Evolutionary conservation across 495 filamentous ascomycete species (phyloP).

Genomic region (Bryoglossum gracile): DNA sequence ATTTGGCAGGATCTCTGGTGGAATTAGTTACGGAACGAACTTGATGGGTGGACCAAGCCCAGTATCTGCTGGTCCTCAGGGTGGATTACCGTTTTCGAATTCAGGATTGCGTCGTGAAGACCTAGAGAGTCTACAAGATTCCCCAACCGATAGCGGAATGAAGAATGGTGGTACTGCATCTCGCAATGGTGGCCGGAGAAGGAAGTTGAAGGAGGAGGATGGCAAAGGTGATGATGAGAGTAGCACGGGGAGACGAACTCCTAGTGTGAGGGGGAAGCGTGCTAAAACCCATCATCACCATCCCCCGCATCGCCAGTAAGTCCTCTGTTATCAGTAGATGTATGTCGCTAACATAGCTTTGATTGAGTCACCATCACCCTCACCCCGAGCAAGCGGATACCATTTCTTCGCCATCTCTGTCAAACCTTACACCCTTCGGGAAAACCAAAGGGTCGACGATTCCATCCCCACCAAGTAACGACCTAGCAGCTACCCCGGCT

Average conservation of each 20-base stretch:
- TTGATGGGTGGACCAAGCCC: slow-evolving; percentile 33
- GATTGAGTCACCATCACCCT: slow-evolving; percentile 26
- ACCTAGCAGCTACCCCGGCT: slow-evolving; percentile 14
- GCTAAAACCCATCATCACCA: slow-evolving; percentile 58
- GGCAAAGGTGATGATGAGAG: slow-evolving; percentile 51
- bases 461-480: slow-evolving; percentile 16
- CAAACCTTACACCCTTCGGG: slow-evolving; percentile 23
- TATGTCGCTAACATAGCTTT: slow-evolving; percentile 17
- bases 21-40: slow-evolving; percentile 79
- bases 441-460: slow-evolving; percentile 10
- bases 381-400: slow-evolving; percentile 12
- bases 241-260: slow-evolving; percentile 44
- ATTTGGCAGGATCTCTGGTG: slow-evolving; percentile 84
- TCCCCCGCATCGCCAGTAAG: slow-evolving; percentile 59
- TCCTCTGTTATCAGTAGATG: slow-evolving; percentile 12
- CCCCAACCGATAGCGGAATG: slow-evolving; percentile 28
- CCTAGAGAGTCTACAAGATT: slow-evolving; percentile 32
- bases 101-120: slow-evolving; percentile 39
- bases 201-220: slow-evolving; percentile 54
- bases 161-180: slow-evolving; percentile 42
- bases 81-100: slow-evolving; percentile 38
- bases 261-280: slow-evolving; percentile 48
- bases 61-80: slow-evolving; percentile 25
- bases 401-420: slow-evolving; percentile 20
- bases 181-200: slow-evolving; percentile 42